Percentiles rank a stretch among this genome's conserved stretches.
Evolutionary conservation across 1,139 yeast genomes (phyloP).

Genomic region (Arxiozyma heterogenica): DNA sequence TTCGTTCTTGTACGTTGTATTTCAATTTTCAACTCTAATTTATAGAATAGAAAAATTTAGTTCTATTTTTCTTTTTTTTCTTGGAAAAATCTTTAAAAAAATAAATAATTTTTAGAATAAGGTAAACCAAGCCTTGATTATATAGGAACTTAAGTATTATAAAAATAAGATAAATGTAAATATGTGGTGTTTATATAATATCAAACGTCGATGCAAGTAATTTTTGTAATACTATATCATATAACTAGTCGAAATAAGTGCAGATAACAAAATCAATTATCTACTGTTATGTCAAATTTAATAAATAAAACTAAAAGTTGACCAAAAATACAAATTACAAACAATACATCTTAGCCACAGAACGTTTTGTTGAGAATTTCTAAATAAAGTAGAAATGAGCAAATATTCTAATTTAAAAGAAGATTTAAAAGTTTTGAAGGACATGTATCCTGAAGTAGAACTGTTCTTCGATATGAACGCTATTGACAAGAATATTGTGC

Average conservation of each 20-base stretch:
- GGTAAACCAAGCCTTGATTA: not conserved
- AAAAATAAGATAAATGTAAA: too few relatives aligned
- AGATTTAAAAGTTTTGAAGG: slow-evolving; percentile 41
- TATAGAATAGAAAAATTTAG: too few relatives aligned
- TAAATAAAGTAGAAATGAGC: slow-evolving; percentile 7
- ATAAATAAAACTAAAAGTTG: not conserved
- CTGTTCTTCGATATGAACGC: slow-evolving; percentile 12
- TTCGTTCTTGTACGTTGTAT: not conserved
- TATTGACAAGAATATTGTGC: slow-evolving; percentile 2
- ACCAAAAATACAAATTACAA: not conserved
- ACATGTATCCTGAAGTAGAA: slow-evolving; percentile 43
- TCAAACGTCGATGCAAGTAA: not conserved
- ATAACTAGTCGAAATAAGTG: not conserved
- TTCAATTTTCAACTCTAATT: not conserved
- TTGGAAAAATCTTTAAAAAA: too few relatives aligned
- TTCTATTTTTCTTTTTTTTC: too few relatives aligned
- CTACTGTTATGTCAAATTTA: not conserved
- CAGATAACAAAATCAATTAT: too few relatives aligned
- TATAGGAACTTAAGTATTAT: not conserved
- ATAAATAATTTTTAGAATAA: too few relatives aligned
- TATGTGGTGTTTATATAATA: not conserved
- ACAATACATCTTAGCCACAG: not conserved
- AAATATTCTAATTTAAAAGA: slow-evolving; percentile 20
- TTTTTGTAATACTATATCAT: too few relatives aligned
- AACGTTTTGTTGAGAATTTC: not conserved